phyloP scores from a whole-genome alignment of 306 rosid species.

The Inga oerstediana region DNA sequence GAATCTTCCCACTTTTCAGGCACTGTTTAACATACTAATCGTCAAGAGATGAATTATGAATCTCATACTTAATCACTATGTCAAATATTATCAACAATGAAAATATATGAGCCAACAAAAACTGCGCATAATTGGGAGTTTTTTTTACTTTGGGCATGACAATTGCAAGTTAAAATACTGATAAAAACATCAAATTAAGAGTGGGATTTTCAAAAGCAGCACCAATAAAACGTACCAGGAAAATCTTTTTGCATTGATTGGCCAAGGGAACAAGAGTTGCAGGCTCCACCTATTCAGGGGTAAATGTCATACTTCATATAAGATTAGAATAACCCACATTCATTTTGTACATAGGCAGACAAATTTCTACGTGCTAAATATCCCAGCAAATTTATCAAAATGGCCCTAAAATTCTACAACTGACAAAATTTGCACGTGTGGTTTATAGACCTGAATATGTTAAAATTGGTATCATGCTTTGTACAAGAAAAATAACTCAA shows the following conservation, averaged over 20 bases:
- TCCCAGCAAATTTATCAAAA: not conserved
- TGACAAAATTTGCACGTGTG: not conserved
- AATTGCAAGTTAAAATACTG: constrained; percentile 22
- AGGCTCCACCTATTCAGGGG: constrained; percentile 75
- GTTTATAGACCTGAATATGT: not conserved
- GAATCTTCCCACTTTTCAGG: not conserved
- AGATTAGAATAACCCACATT: constrained; percentile 20
- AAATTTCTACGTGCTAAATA: not conserved
- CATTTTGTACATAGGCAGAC: not conserved
- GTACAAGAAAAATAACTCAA: not conserved
- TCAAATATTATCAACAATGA: constrained; percentile 12
- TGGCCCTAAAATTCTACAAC: constrained; percentile 4
- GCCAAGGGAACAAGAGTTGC: constrained; percentile 91
- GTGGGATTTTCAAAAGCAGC: constrained; percentile 8
- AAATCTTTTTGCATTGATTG: constrained; percentile 92
- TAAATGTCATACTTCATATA: constrained; percentile 27
- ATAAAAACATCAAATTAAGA: constrained; percentile 4
- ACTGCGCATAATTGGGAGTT: not conserved
- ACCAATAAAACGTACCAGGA: constrained; percentile 64
- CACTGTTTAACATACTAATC: constrained; percentile 15
- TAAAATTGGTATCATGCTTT: not conserved
- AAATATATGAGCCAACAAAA: constrained; percentile 12
- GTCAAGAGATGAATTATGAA: constrained; percentile 22
- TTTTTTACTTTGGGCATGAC: not conserved
- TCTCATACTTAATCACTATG: constrained; percentile 14